phyloP scores from a whole-genome alignment of 257 asterid genomes.

The Rauvolfia tetraphylla region DNA sequence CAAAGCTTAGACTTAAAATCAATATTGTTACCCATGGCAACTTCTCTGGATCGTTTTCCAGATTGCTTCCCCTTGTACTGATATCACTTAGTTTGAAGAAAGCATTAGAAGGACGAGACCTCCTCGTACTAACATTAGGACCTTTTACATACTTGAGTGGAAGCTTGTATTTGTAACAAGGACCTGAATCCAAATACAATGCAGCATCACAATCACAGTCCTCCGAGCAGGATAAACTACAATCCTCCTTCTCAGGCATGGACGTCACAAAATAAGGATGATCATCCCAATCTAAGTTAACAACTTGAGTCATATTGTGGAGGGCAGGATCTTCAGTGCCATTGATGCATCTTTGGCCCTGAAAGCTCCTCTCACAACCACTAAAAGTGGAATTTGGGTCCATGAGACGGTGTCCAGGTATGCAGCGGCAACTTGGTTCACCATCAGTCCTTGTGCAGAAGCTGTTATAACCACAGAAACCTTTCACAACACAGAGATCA shows the following conservation, averaged over 20 bases:
- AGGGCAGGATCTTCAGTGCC: slow-evolving; percentile 15
- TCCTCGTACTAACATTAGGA: not conserved
- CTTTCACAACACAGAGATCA: slow-evolving; percentile 22
- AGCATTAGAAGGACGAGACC: slow-evolving; percentile 2
- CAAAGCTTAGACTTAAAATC: slow-evolving; percentile 14
- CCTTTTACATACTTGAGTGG: slow-evolving; percentile 24
- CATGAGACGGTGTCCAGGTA: slow-evolving; percentile 19
- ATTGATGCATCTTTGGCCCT: slow-evolving; percentile 14
- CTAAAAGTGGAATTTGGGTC: not conserved
- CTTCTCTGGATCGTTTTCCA: slow-evolving; percentile 7
- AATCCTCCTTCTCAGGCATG: slow-evolving; percentile 16
- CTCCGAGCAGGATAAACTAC: slow-evolving; percentile 17
- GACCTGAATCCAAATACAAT: not conserved
- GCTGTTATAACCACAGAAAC: slow-evolving; percentile 27
- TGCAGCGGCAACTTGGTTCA: slow-evolving; percentile 19
- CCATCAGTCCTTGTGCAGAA: slow-evolving; percentile 14
- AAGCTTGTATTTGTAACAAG: slow-evolving; percentile 17
- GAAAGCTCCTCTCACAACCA: slow-evolving; percentile 23
- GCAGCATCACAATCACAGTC: slow-evolving; percentile 33
- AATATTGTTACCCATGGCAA: slow-evolving; percentile 25
- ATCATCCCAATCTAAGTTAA: slow-evolving; percentile 13
- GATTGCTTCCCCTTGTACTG: not conserved
- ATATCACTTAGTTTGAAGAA: slow-evolving; percentile 20
- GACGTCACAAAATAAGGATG: slow-evolving; percentile 21
- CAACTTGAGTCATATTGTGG: too few relatives aligned